Base-by-base conservation (phyloP, 1,284 basidiomycete species). In the Puccinia horiana region DNA sequence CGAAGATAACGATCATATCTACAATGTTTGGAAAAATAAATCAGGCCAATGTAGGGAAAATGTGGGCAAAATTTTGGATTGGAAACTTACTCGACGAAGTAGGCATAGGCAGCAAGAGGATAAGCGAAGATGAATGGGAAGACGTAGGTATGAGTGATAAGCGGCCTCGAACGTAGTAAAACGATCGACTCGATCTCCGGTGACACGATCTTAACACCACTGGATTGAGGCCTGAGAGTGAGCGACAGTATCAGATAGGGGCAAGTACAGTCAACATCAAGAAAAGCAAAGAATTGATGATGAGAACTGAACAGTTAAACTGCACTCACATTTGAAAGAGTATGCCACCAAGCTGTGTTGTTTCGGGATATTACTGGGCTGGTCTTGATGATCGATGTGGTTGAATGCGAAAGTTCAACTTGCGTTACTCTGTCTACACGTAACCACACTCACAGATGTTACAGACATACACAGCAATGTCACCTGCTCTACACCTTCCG, bases 1-100 rank as follows among this genome's bases (percentile, higher is more conserved):
- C 80, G 80, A 47, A 84, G 82, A 65, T 83, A 82, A 37, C 83
- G 78, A 73, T 85, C 84, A 74, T 85, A 84, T 56, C 83, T 81
- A 70, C 3, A 67, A 58, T 54, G 26, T 26, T 20, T 65, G 5
- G 52, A 0, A 18, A 23, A 12, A 23, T 44, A 78, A 29, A 35
- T 70, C 40, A 70, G 67, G 6, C 2, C 44, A 61, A 65, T 37
- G 9, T 5, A 58, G 20, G n/a, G 23, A 58, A 2, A 1, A 4
- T 14, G 0, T 44, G 12, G 9, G 9, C 2, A n/a, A 87, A 96
- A 94, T 63, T 37, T 9, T 20, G 61, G 69, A 32, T 52, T 26
- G 40, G 29, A 32, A 87, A 97, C 96, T 84, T 94, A 95, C 86
- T 92, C 90, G 81, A 96, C 88, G 92, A 93, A 95, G 86, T 94